phyloP scores from a whole-genome alignment of 2,329 filamentous ascomycete species.

The Colletotrichum sp. region DNA sequence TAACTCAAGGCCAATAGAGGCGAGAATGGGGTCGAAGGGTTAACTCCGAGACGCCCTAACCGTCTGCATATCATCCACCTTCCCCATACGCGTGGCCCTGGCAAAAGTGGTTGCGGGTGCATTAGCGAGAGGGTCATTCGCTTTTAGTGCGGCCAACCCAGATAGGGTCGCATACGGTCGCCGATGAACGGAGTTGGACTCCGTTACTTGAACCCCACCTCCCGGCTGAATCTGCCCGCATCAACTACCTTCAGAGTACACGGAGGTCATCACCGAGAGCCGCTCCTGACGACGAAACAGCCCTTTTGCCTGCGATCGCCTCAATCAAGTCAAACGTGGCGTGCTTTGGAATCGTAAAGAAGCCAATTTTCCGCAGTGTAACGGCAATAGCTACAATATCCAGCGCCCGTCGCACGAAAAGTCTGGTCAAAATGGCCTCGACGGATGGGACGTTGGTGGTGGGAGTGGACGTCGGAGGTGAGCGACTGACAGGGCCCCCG shows the following conservation, averaged over 20 bases:
- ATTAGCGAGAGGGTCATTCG: neutral
- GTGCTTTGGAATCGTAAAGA: neutral
- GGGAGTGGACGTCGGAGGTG: constrained; percentile 22
- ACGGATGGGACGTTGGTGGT: constrained; percentile 18
- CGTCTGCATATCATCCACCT: neutral
- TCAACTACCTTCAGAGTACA: neutral
- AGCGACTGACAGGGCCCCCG: neutral
- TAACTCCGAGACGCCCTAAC: constrained; percentile 8
- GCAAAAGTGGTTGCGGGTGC: neutral
- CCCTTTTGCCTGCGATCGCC: neutral
- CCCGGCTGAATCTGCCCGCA: neutral
- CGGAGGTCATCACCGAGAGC: neutral
- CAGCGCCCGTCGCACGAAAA: neutral
- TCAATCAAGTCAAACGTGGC: neutral
- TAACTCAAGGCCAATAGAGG: neutral
- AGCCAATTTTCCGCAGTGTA: neutral
- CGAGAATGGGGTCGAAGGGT: neutral
- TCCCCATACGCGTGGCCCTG: neutral
- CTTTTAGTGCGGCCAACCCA: neutral
- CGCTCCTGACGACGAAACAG: neutral
- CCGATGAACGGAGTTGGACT: constrained; percentile 9
- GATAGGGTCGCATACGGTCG: neutral
- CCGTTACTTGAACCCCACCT: constrained; percentile 3
- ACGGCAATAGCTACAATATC: neutral
- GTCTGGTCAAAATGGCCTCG: neutral